Evolutionary conservation across 768 basidiomycete species (phyloP), one percentile per base, ranked within the genome.

Genomic region (Rubroboletus satanas): DNA sequence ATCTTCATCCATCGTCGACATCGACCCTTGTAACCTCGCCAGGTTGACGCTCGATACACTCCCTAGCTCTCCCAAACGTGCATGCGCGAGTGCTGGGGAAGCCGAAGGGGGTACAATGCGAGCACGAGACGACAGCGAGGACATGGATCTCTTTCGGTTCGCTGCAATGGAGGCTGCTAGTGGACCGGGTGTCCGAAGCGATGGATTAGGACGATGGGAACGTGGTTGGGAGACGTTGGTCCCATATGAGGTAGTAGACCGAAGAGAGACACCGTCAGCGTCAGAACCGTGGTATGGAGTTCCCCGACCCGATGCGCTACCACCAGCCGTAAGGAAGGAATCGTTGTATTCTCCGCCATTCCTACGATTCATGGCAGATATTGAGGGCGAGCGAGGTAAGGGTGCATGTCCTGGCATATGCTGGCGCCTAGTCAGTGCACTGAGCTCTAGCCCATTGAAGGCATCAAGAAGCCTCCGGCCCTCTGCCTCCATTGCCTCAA

Each of bases 361-460:
- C 42, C 62, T 57, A 33, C 69, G 69, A 48, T 58, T 66, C 54
- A 53, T 50, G 12, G 53, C 45, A 29, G 70, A 69, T 38, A 66
- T 57, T 5, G 71, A 69, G 8, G 69, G 69, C 15, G 69, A 68
- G 17, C 57, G 71, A 26, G 70, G 68, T 35, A 65, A 45, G 6
- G 59, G 53, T 41, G 51, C n/a, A 29, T 69, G 57, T 21, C 62
- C 59, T 4, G 67, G 49, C 47, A 23, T 45, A 7, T 67, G 59
- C 41, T 68, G 71, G 56, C 54, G 63, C 56, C 72, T 66, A 10
- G 84, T 83, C 45, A 90, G 71, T 21, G 84, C 81, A 33, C 79
- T 85, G 54, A 91, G 74, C 67, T 91, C 89, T 37, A 91, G 74
- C 9, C 89, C 87, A 61, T 82, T 88, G 68, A 91, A 91, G 4